A percentile compares a stretch with the other conserved stretches of the same genome.
Evolutionary conservation across 805 yeast genomes (phyloP).

Genomic region (Zygosaccharomyces bisporus): DNA sequence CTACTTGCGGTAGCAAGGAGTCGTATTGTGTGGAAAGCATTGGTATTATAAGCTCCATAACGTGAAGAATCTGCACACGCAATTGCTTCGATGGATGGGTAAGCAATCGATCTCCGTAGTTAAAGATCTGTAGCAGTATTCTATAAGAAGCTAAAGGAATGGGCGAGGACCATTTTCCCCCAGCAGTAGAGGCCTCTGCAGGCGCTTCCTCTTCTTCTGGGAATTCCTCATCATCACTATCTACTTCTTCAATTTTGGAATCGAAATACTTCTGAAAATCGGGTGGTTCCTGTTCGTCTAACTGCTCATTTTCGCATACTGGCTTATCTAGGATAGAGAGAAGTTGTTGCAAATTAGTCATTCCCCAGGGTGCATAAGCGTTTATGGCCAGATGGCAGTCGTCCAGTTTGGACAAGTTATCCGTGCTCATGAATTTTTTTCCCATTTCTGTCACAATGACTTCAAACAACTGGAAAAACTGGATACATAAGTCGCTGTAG

Average conservation of each 20-base stretch:
- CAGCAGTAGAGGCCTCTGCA: constrained; percentile 20
- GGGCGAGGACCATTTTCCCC: constrained; percentile 58
- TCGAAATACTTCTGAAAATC: constrained; percentile 37
- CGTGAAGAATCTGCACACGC: constrained; percentile 51
- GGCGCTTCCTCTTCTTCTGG: constrained; percentile 18
- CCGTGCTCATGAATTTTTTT: constrained; percentile 28
- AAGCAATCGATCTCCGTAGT: constrained; percentile 64
- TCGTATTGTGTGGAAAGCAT: constrained; percentile 47
- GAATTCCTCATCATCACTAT: constrained; percentile 37
- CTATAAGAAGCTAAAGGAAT: constrained; percentile 59
- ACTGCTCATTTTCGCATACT: constrained; percentile 29
- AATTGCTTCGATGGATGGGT: constrained; percentile 63
- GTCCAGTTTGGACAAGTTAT: constrained; percentile 13
- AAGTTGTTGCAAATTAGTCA: constrained; percentile 44
- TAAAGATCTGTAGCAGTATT: constrained; percentile 56
- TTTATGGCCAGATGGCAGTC: constrained; percentile 25
- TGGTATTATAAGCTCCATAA: constrained; percentile 46
- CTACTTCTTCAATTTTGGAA: constrained; percentile 35
- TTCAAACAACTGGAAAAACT: constrained; percentile 68
- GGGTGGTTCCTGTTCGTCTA: constrained; percentile 30
- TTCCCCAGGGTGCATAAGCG: constrained; percentile 58
- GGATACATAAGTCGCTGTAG: constrained; percentile 65
- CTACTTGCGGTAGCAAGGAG: constrained; percentile 33
- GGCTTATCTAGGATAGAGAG: constrained; percentile 41
- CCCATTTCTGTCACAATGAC: constrained; percentile 51